phyloP scores from a whole-genome alignment of 495 filamentous ascomycete species.

The Venustampulla echinocandica region DNA sequence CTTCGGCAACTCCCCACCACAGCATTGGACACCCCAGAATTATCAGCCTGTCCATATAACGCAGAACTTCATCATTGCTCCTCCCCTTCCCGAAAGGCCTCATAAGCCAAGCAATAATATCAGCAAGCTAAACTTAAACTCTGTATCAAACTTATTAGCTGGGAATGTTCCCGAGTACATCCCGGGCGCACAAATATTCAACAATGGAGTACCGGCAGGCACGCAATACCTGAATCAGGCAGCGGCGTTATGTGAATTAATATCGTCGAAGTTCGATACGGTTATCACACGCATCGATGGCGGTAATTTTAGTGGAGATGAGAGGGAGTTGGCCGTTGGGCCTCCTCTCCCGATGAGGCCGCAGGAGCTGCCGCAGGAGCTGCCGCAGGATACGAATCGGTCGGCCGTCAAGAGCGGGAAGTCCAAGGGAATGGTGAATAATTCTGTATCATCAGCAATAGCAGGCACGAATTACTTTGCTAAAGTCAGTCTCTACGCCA shows the following conservation, averaged over 20 bases:
- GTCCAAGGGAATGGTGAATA: conserved; percentile 17
- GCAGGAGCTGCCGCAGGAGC: conserved; percentile 15
- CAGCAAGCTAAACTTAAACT: conserved; percentile 13
- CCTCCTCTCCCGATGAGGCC: conserved; percentile 31
- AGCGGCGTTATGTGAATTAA: conserved; percentile 45
- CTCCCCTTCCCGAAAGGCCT: conserved; percentile 9
- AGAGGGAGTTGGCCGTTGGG: conserved; percentile 47
- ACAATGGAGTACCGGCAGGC: conserved; percentile 28
- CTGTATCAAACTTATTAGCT: conserved; percentile 30
- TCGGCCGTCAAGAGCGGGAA: conserved; percentile 8
- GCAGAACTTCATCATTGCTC: conserved; percentile 8
- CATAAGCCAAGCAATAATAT: conserved; percentile 2
- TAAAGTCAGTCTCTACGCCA: conserved; percentile 72
- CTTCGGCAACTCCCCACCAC: conserved; percentile 20
- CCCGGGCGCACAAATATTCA: conserved; percentile 27
- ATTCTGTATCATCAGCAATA: conserved; percentile 13
- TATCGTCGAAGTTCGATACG: conserved; percentile 49
- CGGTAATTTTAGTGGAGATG: conserved; percentile 53
- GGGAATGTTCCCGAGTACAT: conserved; percentile 31
- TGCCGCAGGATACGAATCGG: conserved; percentile 15
- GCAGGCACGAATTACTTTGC: conserved; percentile 51
- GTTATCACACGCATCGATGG: conserved; percentile 62
- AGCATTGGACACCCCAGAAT: conserved; percentile 15
- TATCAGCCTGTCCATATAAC: conserved; percentile 14
- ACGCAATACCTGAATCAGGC: conserved; percentile 34